phyloP scores from a whole-genome alignment of 148 eudicot genomes.

The Agrostemma githago region DNA sequence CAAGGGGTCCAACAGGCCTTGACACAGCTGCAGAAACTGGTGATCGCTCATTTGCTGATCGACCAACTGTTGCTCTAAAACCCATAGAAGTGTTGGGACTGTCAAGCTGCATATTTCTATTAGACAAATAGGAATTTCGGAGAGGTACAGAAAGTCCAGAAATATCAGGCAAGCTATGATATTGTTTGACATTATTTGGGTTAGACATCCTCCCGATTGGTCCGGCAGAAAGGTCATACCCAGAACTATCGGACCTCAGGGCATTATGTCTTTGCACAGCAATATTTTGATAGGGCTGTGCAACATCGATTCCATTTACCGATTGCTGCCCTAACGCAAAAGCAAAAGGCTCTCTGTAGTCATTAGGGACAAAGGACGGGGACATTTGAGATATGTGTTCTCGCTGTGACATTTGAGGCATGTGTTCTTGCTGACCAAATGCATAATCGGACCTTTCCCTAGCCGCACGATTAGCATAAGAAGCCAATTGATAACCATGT shows the following conservation, averaged over 20 bases:
- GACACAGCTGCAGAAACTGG: constrained; percentile 37
- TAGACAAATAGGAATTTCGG: constrained; percentile 33
- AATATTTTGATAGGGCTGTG: constrained; percentile 52
- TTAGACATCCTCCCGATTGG: constrained; percentile 28
- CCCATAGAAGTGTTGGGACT: constrained; percentile 32
- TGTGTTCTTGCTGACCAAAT: constrained; percentile 41
- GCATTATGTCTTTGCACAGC: constrained; percentile 53
- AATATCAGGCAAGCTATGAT: constrained; percentile 82
- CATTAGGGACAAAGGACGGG: constrained; percentile 44
- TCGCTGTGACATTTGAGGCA: constrained; percentile 41
- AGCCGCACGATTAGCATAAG: constrained; percentile 48
- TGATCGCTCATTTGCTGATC: constrained; percentile 33
- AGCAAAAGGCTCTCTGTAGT: constrained; percentile 45
- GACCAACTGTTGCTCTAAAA: constrained; percentile 38
- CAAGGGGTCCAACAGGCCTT: constrained; percentile 43
- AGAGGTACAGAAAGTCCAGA: constrained; percentile 60
- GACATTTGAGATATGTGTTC: constrained; percentile 41
- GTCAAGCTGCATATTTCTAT: constrained; percentile 39
- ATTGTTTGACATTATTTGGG: constrained; percentile 53
- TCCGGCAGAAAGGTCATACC: constrained; percentile 37
- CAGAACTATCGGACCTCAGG: constrained; percentile 44
- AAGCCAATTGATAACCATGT: constrained; percentile 67
- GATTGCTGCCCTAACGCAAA: constrained; percentile 41
- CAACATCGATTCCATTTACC: constrained; percentile 39
- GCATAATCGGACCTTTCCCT: constrained; percentile 46